Percentiles rank a stretch among this genome's conserved stretches.
Conservation (phyloP, 257 asterid genomes). For the Fraxinus quadrangulata region DNA sequence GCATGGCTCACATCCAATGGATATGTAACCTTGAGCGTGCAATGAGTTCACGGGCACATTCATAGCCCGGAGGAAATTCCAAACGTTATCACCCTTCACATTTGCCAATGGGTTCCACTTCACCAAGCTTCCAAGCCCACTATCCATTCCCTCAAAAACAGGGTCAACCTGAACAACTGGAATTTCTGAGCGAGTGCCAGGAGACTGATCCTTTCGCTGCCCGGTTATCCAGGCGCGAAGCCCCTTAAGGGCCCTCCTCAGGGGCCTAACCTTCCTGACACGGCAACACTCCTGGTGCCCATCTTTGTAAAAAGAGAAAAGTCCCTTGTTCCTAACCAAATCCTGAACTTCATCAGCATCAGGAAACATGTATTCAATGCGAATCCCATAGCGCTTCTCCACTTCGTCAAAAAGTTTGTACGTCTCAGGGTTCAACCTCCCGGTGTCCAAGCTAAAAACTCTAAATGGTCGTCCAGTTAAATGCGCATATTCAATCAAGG, state of each 20-base stretch:
- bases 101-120: slow-evolving; percentile 92
- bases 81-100: slow-evolving; percentile 59
- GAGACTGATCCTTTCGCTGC: slow-evolving; percentile 88
- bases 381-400: slow-evolving; percentile 73
- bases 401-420: slow-evolving; percentile 68
- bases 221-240: slow-evolving; percentile 92
- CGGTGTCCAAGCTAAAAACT: slow-evolving; percentile 89
- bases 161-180: slow-evolving; percentile 87
- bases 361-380: slow-evolving; percentile 85
- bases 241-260: slow-evolving; percentile 79
- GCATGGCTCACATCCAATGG: slow-evolving; percentile 93
- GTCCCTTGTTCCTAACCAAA: slow-evolving; percentile 77
- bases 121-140: slow-evolving; percentile 78
- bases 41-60: slow-evolving; percentile 72
- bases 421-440: slow-evolving; percentile 84
- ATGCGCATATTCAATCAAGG: slow-evolving; percentile 79
- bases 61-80: slow-evolving; percentile 79
- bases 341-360: slow-evolving; percentile 82
- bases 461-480: slow-evolving; percentile 81
- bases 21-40: slow-evolving; percentile 71
- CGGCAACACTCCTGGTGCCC: slow-evolving; percentile 98
- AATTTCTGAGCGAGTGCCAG: slow-evolving; percentile 85
- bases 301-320: slow-evolving; percentile 83
- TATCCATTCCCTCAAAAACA: slow-evolving; percentile 73
- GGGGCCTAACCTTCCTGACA: slow-evolving; percentile 75